phyloP scores from a whole-genome alignment of 768 basidiomycete genomes.

The Trametes cingulata region DNA sequence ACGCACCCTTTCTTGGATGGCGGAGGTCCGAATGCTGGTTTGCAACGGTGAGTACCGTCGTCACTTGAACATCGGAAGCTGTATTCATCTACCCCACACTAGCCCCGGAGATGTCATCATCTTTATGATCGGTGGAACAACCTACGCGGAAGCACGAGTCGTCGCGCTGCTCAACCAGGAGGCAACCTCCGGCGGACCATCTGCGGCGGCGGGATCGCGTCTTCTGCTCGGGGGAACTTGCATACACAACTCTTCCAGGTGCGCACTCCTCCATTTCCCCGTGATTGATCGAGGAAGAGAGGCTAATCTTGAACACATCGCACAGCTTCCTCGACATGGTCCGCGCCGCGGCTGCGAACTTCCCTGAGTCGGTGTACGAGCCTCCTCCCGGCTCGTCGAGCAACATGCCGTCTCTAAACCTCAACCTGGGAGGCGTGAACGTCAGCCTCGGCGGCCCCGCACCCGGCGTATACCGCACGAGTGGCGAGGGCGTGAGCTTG shows the following conservation, averaged over 20 bases:
- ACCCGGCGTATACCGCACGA: constrained; percentile 84
- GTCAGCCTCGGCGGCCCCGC: constrained; percentile 88
- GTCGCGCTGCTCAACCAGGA: constrained; percentile 89
- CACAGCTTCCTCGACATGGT: constrained; percentile 88
- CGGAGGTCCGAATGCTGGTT: constrained; percentile 61
- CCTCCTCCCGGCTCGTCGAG: constrained; percentile 74
- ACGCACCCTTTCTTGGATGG: constrained; percentile 89
- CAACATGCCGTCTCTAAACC: constrained; percentile 78
- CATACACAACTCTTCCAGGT: constrained; percentile 94
- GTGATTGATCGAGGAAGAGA: constrained; percentile 5
- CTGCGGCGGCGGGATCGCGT: constrained; percentile 63
- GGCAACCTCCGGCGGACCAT: constrained; percentile 41
- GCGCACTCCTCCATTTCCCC: constrained; percentile 26
- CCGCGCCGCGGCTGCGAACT: constrained; percentile 62
- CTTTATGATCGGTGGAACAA: constrained; percentile 95
- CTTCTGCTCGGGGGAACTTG: constrained; percentile 92
- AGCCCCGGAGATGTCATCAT: constrained; percentile 78
- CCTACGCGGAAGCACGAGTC: constrained; percentile 91
- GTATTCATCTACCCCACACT: neutral
- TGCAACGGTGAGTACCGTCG: constrained; percentile 59
- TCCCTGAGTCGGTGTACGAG: constrained; percentile 67
- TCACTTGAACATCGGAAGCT: neutral
- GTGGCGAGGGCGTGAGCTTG: constrained; percentile 63
- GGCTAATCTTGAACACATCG: constrained; percentile 10
- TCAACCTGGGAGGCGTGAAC: constrained; percentile 91